phyloP scores from a whole-genome alignment of 306 rosid species.

The Betula pendula region DNA sequence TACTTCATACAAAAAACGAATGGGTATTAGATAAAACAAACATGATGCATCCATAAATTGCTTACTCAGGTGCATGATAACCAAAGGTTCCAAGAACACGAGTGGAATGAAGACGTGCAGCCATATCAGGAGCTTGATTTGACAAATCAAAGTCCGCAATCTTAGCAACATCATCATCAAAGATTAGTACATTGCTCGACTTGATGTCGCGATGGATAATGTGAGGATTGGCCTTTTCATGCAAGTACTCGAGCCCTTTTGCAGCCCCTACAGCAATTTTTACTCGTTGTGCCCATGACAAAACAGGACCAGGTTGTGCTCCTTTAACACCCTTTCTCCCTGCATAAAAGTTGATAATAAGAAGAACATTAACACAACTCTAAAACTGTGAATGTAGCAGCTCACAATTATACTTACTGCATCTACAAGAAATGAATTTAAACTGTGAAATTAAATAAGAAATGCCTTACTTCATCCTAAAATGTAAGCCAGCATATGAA shows the following conservation, averaged over 20 bases:
- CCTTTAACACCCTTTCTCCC: constrained; percentile 95
- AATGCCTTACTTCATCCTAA: background rate
- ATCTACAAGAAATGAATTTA: background rate
- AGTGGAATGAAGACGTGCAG: constrained; percentile 92
- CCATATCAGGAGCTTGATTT: constrained; percentile 97
- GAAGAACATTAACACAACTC: constrained; percentile 5
- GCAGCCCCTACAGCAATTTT: constrained; percentile 96
- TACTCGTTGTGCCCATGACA: constrained; percentile 85
- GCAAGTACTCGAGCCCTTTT: constrained; percentile 85
- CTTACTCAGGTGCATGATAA: constrained; percentile 97
- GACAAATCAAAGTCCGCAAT: constrained; percentile 94
- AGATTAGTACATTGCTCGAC: constrained; percentile 83
- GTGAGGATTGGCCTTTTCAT: constrained; percentile 80
- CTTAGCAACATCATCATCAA: constrained; percentile 85
- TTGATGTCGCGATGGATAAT: constrained; percentile 85
- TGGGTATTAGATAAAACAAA: constrained; percentile 5
- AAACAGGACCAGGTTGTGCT: constrained; percentile 93
- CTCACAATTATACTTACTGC: constrained; percentile 5
- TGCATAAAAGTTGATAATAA: constrained; percentile 31
- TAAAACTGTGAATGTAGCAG: constrained; percentile 5
- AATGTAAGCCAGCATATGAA: background rate
- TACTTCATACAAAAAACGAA: background rate
- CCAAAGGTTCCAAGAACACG: constrained; percentile 96
- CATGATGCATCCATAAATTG: constrained; percentile 13
- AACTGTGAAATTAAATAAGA: constrained; percentile 1